A percentile compares a stretch with the other conserved stretches of the same genome.
Evolutionary conservation across 805 yeast genomes (phyloP).

Genomic region (Lipomyces orientalis): DNA sequence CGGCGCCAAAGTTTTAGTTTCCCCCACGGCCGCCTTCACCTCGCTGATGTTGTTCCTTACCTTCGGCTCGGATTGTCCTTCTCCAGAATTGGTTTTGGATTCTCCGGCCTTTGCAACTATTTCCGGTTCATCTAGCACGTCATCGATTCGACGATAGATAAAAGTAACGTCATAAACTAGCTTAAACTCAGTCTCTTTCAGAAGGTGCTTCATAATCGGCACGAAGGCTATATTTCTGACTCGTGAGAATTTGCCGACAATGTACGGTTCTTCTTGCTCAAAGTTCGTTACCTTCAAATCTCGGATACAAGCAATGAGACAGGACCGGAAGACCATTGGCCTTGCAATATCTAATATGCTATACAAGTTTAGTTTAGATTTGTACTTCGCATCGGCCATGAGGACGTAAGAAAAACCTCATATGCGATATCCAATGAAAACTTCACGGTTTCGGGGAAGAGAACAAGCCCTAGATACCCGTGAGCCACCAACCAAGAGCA

Average conservation of each 20-base stretch:
- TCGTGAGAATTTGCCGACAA: background rate
- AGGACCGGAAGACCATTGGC: conserved; percentile 66
- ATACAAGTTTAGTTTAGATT: conserved; percentile 23
- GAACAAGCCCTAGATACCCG: conserved; percentile 62
- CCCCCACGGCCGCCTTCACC: background rate
- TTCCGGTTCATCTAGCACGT: background rate
- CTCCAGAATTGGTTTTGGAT: background rate
- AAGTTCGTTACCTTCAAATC: conserved; percentile 53
- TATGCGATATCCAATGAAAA: conserved; percentile 61
- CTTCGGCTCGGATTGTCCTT: background rate
- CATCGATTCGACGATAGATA: conserved; percentile 45
- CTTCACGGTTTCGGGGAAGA: conserved; percentile 76
- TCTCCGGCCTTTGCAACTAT: background rate
- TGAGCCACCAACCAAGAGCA: background rate
- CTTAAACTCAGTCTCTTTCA: conserved; percentile 39
- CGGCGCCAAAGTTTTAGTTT: conserved; percentile 9
- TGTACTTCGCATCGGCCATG: background rate
- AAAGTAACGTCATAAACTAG: conserved; percentile 63
- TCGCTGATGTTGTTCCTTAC: background rate
- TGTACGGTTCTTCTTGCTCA: background rate
- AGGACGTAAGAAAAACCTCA: conserved; percentile 42
- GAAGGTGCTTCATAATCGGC: conserved; percentile 40
- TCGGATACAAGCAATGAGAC: conserved; percentile 72
- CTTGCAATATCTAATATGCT: conserved; percentile 62
- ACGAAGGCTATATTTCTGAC: conserved; percentile 37